Evolutionary conservation across 2,329 filamentous ascomycete genomes (phyloP).

Genomic region (Corinectria fuckeliana): DNA sequence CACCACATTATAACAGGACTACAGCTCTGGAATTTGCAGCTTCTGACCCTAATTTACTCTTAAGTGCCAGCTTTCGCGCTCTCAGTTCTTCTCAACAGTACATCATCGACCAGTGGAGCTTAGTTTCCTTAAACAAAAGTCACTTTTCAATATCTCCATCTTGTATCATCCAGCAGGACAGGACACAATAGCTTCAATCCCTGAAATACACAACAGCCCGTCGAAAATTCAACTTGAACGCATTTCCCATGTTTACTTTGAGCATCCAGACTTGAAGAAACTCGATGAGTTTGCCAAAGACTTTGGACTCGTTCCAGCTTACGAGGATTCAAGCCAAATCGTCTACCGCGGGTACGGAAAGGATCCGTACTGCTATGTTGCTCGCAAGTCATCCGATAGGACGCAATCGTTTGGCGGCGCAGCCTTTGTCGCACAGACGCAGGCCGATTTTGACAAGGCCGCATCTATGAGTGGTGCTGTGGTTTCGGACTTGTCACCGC

Average conservation of each 20-base stretch:
- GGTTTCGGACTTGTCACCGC: background rate
- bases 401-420: background rate
- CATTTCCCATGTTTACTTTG: constrained; percentile 5
- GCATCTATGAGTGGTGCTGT: background rate
- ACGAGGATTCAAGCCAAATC: background rate
- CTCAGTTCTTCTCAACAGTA: background rate
- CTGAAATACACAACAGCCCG: background rate
- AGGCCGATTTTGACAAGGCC: constrained; percentile 12
- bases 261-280: background rate
- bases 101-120: background rate
- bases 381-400: background rate
- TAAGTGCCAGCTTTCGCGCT: background rate
- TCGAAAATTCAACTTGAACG: constrained; percentile 9
- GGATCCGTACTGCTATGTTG: constrained; percentile 12
- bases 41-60: background rate
- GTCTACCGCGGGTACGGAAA: constrained; percentile 8
- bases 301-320: background rate
- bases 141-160: background rate
- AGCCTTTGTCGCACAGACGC: constrained; percentile 4
- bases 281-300: background rate
- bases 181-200: background rate
- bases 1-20: background rate
- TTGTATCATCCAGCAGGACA: background rate
- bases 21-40: background rate
- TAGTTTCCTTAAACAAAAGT: background rate